Conservation (phyloP, 1,284 basidiomycete species). For the Trametes versicolor region DNA sequence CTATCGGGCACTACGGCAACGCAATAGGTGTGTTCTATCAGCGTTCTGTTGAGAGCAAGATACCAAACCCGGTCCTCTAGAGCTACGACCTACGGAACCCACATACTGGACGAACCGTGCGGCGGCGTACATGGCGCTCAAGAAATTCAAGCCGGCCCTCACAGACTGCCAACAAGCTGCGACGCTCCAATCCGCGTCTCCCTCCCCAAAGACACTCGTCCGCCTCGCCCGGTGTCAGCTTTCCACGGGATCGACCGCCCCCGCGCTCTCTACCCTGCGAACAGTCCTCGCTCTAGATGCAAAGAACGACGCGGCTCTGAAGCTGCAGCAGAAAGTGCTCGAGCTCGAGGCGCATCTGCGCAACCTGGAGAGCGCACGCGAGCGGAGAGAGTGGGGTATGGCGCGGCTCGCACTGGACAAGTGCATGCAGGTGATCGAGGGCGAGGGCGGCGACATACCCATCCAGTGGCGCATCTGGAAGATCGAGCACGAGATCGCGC, state of each 20-base stretch:
- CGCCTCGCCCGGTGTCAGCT: constrained; percentile 85
- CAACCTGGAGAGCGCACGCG: constrained; percentile 67
- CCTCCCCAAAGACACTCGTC: constrained; percentile 73
- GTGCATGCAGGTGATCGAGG: constrained; percentile 75
- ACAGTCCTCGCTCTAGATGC: constrained; percentile 64
- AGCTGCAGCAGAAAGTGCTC: constrained; percentile 68
- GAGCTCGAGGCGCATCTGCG: constrained; percentile 72
- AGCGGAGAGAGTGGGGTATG: constrained; percentile 73
- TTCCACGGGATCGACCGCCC: constrained; percentile 73
- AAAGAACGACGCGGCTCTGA: constrained; percentile 61
- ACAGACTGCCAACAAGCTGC: constrained; percentile 83
- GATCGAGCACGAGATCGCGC: constrained; percentile 78
- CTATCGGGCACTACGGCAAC: constrained; percentile 80
- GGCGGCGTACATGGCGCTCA: constrained; percentile 85
- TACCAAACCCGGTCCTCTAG: constrained; percentile 5
- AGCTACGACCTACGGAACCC: constrained; percentile 73
- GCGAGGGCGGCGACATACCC: constrained; percentile 77
- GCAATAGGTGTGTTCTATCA: constrained; percentile 63
- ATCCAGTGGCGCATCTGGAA: constrained; percentile 83
- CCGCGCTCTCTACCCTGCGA: constrained; percentile 72
- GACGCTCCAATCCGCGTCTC: constrained; percentile 63
- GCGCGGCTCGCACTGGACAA: constrained; percentile 77
- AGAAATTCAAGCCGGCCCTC: constrained; percentile 78
- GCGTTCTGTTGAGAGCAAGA: neutral
- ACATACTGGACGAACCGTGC: constrained; percentile 88